These are phyloP conservation scores for Cornus controversa DNA, from an alignment of 148 eudicot genomes.

Conservation along the genomic window DNA sequence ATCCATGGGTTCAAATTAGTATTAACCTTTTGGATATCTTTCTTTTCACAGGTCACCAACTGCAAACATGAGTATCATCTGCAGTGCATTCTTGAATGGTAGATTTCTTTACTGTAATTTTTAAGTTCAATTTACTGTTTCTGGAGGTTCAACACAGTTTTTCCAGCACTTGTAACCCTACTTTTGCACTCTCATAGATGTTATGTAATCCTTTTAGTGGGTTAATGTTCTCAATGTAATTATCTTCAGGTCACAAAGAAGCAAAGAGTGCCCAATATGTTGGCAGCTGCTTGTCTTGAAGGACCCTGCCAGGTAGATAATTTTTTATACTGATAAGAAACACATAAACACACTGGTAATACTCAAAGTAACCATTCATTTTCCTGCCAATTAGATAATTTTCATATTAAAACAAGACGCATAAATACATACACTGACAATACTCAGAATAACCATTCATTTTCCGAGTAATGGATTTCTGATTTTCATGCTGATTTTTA, in stretches of 20 bases:
- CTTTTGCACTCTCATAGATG: background rate
- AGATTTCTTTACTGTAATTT: slow-evolving; percentile 17
- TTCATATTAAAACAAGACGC: too few species aligned
- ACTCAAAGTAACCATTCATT: background rate
- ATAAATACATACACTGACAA: background rate
- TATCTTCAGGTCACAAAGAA: slow-evolving; percentile 65
- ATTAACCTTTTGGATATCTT: background rate
- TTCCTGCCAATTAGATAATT: background rate
- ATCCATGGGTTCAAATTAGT: background rate
- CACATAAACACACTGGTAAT: background rate
- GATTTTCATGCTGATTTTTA: background rate
- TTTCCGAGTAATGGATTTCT: background rate
- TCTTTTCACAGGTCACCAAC: slow-evolving; percentile 48
- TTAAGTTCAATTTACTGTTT: background rate
- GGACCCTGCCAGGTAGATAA: slow-evolving; percentile 65
- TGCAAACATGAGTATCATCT: slow-evolving; percentile 91
- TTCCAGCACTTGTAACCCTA: background rate
- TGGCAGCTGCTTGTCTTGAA: slow-evolving; percentile 66
- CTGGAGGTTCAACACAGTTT: background rate
- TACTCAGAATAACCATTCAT: background rate
- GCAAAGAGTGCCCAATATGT: slow-evolving; percentile 87
- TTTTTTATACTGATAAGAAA: background rate
- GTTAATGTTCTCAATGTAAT: background rate
- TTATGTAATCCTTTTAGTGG: background rate
- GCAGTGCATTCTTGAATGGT: slow-evolving; percentile 91